phyloP scores from a whole-genome alignment of 1,139 yeast genomes.

The Eremothecium cymbalariae region DNA sequence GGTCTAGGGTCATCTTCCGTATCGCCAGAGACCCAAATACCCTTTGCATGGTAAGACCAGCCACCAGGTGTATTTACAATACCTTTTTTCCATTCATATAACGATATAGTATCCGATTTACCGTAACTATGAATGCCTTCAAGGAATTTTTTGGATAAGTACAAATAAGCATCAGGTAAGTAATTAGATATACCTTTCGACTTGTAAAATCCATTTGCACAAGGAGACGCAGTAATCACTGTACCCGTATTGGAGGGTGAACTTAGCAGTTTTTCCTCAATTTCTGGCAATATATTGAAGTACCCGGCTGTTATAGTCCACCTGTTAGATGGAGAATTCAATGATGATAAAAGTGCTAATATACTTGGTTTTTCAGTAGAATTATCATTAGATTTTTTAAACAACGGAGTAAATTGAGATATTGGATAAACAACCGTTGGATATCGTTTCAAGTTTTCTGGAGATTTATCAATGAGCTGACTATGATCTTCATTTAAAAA shows the following conservation, averaged over 20 bases:
- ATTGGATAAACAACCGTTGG: constrained; percentile 84
- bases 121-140: constrained; percentile 42
- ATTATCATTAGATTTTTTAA: constrained; percentile 41
- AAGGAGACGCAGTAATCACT: constrained; percentile 84
- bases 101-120: constrained; percentile 41
- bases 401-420: constrained; percentile 81
- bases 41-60: constrained; percentile 99
- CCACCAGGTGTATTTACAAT: constrained; percentile 73
- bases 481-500: constrained; percentile 38
- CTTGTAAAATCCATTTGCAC: constrained; percentile 86
- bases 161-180: constrained; percentile 80
- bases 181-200: constrained; percentile 76
- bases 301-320: constrained; percentile 97
- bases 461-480: constrained; percentile 11
- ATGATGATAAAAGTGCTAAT: constrained; percentile 49
- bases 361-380: constrained; percentile 79
- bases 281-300: constrained; percentile 80
- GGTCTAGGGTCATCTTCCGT: constrained; percentile 43
- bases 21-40: constrained; percentile 75
- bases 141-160: constrained; percentile 64
- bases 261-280: constrained; percentile 50
- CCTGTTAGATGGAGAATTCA: constrained; percentile 46
- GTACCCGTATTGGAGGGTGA: constrained; percentile 52
- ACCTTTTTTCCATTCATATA: constrained; percentile 85
- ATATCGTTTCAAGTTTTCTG: constrained; percentile 24